Conservation (phyloP, 1,284 basidiomycete species). For the Moesziomyces sp. region DNA sequence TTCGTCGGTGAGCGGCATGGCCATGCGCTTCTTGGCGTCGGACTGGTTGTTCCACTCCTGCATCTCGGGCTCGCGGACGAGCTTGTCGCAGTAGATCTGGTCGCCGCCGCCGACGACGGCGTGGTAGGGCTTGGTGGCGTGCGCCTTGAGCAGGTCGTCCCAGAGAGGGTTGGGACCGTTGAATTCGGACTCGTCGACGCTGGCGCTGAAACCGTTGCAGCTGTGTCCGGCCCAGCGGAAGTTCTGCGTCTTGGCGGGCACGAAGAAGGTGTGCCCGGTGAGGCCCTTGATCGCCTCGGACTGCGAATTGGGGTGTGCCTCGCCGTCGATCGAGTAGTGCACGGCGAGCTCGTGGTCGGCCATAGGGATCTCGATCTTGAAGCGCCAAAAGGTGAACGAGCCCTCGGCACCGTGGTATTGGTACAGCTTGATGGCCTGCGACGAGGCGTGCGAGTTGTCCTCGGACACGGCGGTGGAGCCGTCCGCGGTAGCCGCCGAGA, state of each 20-base stretch:
- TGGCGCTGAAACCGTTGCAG: slow-evolving; percentile 73
- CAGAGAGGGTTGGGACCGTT: slow-evolving; percentile 75
- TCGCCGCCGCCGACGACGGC: slow-evolving; percentile 78
- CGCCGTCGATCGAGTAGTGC: slow-evolving; percentile 73
- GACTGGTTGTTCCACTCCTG: slow-evolving; percentile 82
- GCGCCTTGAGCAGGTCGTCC: slow-evolving; percentile 86
- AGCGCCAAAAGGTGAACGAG: slow-evolving; percentile 92
- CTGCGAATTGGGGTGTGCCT: slow-evolving; percentile 48
- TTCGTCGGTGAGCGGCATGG: slow-evolving; percentile 77
- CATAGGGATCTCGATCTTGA: slow-evolving; percentile 85
- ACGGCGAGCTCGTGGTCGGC: slow-evolving; percentile 80
- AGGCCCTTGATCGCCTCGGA: slow-evolving; percentile 48
- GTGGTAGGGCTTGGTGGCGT: slow-evolving; percentile 84
- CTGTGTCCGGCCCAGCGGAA: slow-evolving; percentile 91
- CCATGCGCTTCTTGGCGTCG: slow-evolving; percentile 76
- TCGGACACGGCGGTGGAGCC: slow-evolving; percentile 34
- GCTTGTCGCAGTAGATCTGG: slow-evolving; percentile 62
- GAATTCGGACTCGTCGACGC: slow-evolving; percentile 69
- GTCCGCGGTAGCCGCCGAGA: slow-evolving; percentile 28
- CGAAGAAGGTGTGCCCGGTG: slow-evolving; percentile 81
- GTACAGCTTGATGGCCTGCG: slow-evolving; percentile 80
- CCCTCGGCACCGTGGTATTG: slow-evolving; percentile 77
- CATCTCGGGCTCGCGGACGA: slow-evolving; percentile 68
- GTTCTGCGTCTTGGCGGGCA: slow-evolving; percentile 84
- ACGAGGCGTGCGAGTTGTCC: slow-evolving; percentile 28